Conservation (phyloP, 495 filamentous ascomycete species). For the Venustampulla echinocandica region DNA sequence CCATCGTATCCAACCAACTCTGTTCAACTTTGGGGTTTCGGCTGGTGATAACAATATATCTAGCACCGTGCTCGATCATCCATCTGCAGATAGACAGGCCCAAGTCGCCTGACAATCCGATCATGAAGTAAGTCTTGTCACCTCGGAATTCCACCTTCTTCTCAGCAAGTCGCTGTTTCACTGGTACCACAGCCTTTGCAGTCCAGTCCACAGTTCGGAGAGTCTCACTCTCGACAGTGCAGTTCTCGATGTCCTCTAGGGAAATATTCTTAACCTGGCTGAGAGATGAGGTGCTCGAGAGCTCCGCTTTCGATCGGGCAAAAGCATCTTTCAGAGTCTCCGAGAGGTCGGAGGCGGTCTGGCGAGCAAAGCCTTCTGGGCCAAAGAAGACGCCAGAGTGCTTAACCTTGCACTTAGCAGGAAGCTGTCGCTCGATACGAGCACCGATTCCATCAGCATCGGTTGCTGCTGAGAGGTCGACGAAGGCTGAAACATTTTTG, state of each 20-base stretch:
- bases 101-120: constrained; percentile 49
- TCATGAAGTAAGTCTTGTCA: constrained; percentile 46
- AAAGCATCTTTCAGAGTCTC: neutral
- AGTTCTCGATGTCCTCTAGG: neutral
- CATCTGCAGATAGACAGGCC: constrained; percentile 50
- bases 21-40: constrained; percentile 43
- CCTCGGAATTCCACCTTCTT: constrained; percentile 20
- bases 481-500: neutral
- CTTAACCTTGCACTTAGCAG: neutral
- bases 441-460: neutral
- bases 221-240: neutral
- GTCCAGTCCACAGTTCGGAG: constrained; percentile 9
- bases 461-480: neutral
- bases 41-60: constrained; percentile 46
- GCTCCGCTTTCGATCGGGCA: neutral
- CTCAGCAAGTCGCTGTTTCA: constrained; percentile 7
- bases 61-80: constrained; percentile 45
- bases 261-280: neutral
- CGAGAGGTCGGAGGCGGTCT: neutral
- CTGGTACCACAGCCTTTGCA: constrained; percentile 4
- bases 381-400: neutral
- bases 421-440: constrained; percentile 1
- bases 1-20: constrained; percentile 37
- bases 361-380: neutral
- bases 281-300: neutral